Percentiles rank a stretch among this genome's conserved stretches.
These are phyloP conservation scores for Leucogyrophana mollusca DNA, from an alignment of 768 basidiomycete genomes.

Conservation along the genomic window DNA sequence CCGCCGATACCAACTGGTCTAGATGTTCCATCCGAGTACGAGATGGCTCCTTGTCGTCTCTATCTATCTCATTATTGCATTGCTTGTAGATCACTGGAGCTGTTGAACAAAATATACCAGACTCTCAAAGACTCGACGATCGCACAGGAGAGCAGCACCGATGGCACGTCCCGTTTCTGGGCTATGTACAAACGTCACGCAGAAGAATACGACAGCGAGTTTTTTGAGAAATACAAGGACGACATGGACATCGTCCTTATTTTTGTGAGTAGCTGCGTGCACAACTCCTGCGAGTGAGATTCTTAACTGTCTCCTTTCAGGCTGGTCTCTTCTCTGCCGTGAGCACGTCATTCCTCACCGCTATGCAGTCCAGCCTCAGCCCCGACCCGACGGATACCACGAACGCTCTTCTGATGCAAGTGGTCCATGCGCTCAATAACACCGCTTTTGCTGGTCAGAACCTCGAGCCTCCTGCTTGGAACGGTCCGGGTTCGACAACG, in stretches of 20 bases:
- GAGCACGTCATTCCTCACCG: slow-evolving; percentile 37
- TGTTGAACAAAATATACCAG: neutral
- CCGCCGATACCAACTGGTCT: too few species aligned
- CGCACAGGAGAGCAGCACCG: neutral
- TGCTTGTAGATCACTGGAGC: neutral
- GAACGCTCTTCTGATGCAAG: slow-evolving; percentile 23
- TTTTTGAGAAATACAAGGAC: slow-evolving; percentile 14
- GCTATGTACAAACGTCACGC: slow-evolving; percentile 12
- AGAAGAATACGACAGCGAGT: slow-evolving; percentile 13
- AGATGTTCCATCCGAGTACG: too few species aligned
- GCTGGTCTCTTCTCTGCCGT: slow-evolving; percentile 42
- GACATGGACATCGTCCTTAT: slow-evolving; percentile 20
- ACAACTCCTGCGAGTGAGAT: neutral
- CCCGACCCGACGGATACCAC: slow-evolving; percentile 27
- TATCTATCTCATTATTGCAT: too few species aligned
- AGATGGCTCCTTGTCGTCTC: too few species aligned
- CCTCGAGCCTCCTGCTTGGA: slow-evolving; percentile 10
- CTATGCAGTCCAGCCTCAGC: slow-evolving; percentile 33
- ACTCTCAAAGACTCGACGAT: neutral
- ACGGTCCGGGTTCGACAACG: slow-evolving; percentile 14
- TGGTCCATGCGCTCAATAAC: slow-evolving; percentile 11
- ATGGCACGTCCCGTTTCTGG: slow-evolving; percentile 7
- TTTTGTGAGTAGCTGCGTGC: slow-evolving; percentile 15
- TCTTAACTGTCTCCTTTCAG: slow-evolving; percentile 14
- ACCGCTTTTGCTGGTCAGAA: slow-evolving; percentile 7